Conservation (phyloP, 352 stramenopile genomes). For the Phytophthora fragariaefolia region DNA sequence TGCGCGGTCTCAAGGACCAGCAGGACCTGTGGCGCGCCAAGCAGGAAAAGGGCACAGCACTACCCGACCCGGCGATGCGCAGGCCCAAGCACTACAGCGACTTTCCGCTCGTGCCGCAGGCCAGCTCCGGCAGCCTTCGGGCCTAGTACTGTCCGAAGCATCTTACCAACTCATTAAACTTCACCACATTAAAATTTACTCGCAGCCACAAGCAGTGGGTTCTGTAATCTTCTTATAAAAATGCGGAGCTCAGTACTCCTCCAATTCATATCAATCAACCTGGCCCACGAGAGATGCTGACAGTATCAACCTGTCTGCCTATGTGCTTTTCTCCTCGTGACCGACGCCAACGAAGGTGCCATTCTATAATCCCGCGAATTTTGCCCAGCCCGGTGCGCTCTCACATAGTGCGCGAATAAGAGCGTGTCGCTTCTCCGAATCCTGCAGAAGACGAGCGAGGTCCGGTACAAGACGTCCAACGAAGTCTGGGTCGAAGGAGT, state of each 20-base stretch:
- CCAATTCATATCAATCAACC: constrained; percentile 19
- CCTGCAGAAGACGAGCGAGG: constrained; percentile 82
- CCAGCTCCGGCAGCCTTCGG: constrained; percentile 45
- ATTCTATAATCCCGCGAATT: constrained; percentile 80
- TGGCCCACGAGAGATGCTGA: constrained; percentile 3
- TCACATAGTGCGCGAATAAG: constrained; percentile 86
- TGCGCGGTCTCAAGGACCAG: constrained; percentile 80
- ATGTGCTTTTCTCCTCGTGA: neutral
- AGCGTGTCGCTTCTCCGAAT: constrained; percentile 85
- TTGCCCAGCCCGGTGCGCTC: constrained; percentile 81
- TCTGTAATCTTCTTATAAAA: constrained; percentile 35
- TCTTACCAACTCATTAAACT: constrained; percentile 21
- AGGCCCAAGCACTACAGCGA: constrained; percentile 83
- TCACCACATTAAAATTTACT: constrained; percentile 22
- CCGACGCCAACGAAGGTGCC: neutral
- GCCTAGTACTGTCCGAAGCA: constrained; percentile 27
- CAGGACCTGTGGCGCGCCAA: constrained; percentile 84
- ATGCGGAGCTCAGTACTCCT: constrained; percentile 22
- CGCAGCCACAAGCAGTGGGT: constrained; percentile 3
- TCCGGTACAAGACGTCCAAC: constrained; percentile 86
- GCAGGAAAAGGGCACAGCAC: constrained; percentile 34
- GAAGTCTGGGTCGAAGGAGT: constrained; percentile 89
- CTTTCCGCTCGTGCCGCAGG: constrained; percentile 54
- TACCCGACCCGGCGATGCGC: constrained; percentile 43
- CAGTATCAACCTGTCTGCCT: constrained; percentile 10